phyloP scores from a whole-genome alignment of 257 asterid genomes.

The Solanum pimpinellifolium region DNA sequence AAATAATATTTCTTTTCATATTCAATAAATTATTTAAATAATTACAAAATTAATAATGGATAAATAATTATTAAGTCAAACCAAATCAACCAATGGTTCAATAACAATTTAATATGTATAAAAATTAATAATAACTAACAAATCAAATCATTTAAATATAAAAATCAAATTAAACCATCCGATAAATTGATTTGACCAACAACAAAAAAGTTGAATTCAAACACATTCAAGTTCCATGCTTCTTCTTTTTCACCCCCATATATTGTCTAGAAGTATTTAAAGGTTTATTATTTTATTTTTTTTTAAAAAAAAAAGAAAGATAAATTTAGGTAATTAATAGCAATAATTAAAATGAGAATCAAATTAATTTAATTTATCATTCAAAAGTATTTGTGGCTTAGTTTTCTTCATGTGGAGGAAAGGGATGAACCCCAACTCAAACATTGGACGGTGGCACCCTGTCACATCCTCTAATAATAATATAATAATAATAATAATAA shows the following conservation, averaged over 20 bases:
- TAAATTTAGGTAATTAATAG: neutral
- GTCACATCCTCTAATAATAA: neutral
- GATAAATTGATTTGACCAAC: neutral
- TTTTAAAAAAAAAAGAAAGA: neutral
- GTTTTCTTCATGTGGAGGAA: neutral
- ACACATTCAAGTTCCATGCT: neutral
- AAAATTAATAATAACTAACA: neutral
- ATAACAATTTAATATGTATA: neutral
- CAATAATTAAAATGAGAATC: neutral
- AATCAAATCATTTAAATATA: neutral
- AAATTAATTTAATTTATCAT: neutral
- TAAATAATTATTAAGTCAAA: neutral
- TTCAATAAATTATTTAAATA: too few species aligned
- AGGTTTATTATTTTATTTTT: neutral
- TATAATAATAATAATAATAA: neutral
- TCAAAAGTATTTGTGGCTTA: neutral
- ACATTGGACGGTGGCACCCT: neutral
- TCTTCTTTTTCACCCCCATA: neutral
- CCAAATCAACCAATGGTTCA: neutral
- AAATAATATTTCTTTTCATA: too few species aligned
- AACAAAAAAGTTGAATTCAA: neutral
- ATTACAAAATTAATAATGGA: too few species aligned
- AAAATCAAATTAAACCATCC: neutral
- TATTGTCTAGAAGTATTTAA: neutral
- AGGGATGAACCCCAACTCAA: neutral